Percentiles rank a stretch among this genome's conserved stretches.
These are phyloP conservation scores for Aplosporella prunicola DNA, from an alignment of 2,329 filamentous ascomycete species.

Conservation along the genomic window DNA sequence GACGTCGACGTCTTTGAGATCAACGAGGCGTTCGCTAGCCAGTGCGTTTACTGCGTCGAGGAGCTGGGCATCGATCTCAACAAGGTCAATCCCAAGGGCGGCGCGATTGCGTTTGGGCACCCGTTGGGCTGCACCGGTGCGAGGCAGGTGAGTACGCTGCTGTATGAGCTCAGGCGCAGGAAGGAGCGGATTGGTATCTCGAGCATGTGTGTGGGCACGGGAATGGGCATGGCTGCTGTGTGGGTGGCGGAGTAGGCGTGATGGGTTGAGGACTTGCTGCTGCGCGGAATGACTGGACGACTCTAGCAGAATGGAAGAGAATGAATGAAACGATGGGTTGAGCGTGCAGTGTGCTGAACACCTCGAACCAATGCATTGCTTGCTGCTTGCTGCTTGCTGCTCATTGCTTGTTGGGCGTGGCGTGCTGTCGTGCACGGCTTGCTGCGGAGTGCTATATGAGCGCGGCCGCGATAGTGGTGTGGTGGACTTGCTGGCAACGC, in stretches of 20 bases:
- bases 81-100: slow-evolving; percentile 96
- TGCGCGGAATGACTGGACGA: no score
- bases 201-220: slow-evolving; percentile 93
- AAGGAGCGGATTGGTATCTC: slow-evolving; percentile 81
- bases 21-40: slow-evolving; percentile 96
- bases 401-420: no score
- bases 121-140: slow-evolving; percentile 91
- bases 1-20: slow-evolving; percentile 98
- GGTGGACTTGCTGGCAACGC: no score
- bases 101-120: slow-evolving; percentile 92
- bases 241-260: slow-evolving; percentile 78
- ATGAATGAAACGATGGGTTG: no score
- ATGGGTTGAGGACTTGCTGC: not conserved
- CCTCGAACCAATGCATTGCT: no score
- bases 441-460: no score
- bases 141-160: slow-evolving; percentile 81
- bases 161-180: slow-evolving; percentile 81
- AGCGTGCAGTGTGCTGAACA: no score
- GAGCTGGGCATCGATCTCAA: slow-evolving; percentile 71
- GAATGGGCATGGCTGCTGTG: slow-evolving; percentile 95
- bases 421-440: no score
- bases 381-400: no score
- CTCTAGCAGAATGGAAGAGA: no score
- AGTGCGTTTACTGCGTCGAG: slow-evolving; percentile 88
- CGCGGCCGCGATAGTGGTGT: no score